phyloP scores from a whole-genome alignment of 768 basidiomycete species.

The Podaxis carcinomalis region DNA sequence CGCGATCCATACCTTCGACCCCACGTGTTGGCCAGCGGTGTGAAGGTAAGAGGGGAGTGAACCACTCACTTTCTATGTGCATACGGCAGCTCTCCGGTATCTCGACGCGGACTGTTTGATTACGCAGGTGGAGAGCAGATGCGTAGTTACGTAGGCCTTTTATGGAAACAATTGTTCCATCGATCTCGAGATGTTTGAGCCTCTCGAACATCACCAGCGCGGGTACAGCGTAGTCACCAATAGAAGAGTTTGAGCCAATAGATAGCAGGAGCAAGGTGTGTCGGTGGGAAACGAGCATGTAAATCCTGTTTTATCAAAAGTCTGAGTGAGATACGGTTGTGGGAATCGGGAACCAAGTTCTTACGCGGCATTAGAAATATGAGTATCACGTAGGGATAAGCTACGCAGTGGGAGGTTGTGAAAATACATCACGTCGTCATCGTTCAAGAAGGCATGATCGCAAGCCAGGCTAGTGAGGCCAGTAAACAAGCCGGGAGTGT shows the following conservation, averaged over 20 bases:
- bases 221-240: slow-evolving; percentile 54
- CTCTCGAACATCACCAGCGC: slow-evolving; percentile 45
- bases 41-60: background rate
- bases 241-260: slow-evolving; percentile 45
- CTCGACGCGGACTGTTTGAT: slow-evolving; percentile 44
- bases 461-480: background rate
- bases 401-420: slow-evolving; percentile 1
- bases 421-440: slow-evolving; percentile 3
- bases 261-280: slow-evolving; percentile 48
- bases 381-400: slow-evolving; percentile 30
- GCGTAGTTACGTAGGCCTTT: slow-evolving; percentile 45
- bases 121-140: slow-evolving; percentile 26
- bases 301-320: slow-evolving; percentile 37
- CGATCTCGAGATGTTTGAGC: slow-evolving; percentile 46
- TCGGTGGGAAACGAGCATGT: slow-evolving; percentile 52
- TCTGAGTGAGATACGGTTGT: background rate
- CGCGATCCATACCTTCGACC: slow-evolving; percentile 36
- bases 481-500: background rate
- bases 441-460: background rate
- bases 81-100: slow-evolving; percentile 48
- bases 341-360: slow-evolving; percentile 14
- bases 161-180: slow-evolving; percentile 54
- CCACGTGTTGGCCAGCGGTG: background rate
- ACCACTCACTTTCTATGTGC: slow-evolving; percentile 48
- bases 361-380: slow-evolving; percentile 61